A percentile compares a stretch with the other conserved stretches of the same genome.
Evolutionary conservation across 2,329 filamentous ascomycete species (phyloP).

Genomic region (Aaosphaeria arxii): DNA sequence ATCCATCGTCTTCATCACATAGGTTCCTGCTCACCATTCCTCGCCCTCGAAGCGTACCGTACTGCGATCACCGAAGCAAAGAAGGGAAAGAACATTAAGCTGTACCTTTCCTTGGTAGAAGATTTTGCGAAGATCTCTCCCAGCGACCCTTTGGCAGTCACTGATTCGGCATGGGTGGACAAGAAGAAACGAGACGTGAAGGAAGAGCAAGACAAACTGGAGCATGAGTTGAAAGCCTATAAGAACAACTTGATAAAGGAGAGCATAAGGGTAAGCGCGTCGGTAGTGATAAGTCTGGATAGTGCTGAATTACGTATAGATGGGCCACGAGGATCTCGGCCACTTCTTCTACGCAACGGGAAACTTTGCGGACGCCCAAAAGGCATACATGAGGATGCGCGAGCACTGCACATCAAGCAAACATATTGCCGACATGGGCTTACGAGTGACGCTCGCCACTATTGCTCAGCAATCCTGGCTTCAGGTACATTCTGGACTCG

Average conservation of each 20-base stretch:
- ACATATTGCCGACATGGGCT: slow-evolving; percentile 79
- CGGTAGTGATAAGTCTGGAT: neutral
- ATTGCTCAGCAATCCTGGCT: slow-evolving; percentile 78
- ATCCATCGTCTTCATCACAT: slow-evolving; percentile 80
- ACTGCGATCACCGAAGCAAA: slow-evolving; percentile 75
- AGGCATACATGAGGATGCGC: slow-evolving; percentile 82
- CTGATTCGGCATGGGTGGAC: slow-evolving; percentile 75
- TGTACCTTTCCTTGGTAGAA: slow-evolving; percentile 69
- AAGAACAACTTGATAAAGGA: slow-evolving; percentile 98
- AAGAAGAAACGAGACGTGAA: slow-evolving; percentile 64
- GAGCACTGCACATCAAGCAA: slow-evolving; percentile 81
- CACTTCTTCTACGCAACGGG: slow-evolving; percentile 78
- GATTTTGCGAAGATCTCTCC: slow-evolving; percentile 63
- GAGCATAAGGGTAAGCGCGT: slow-evolving; percentile 71
- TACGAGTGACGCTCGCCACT: slow-evolving; percentile 72
- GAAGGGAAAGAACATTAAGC: slow-evolving; percentile 66
- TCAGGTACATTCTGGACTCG: slow-evolving; percentile 61
- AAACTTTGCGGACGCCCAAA: slow-evolving; percentile 67
- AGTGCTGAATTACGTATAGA: slow-evolving; percentile 50
- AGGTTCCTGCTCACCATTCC: slow-evolving; percentile 70
- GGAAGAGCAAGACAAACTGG: slow-evolving; percentile 70
- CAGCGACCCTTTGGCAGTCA: slow-evolving; percentile 62
- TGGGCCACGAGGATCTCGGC: slow-evolving; percentile 91
- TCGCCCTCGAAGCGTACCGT: slow-evolving; percentile 78
- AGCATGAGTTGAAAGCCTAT: slow-evolving; percentile 83